These are phyloP conservation scores for Pontederia crassipes DNA, from an alignment of 176 grass and related monocot genomes.

Conservation along the genomic window DNA sequence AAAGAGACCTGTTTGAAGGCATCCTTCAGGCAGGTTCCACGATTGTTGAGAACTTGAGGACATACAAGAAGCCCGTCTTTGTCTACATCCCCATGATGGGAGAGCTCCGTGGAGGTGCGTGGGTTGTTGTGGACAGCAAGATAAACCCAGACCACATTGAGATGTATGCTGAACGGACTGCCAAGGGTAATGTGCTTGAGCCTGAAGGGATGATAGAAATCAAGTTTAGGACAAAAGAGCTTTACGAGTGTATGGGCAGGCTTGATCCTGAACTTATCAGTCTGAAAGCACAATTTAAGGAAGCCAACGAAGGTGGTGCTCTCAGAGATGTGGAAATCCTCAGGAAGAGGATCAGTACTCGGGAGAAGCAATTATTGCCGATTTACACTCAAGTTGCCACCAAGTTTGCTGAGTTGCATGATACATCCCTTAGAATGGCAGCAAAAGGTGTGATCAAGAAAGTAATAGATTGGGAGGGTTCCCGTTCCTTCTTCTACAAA, in stretches of 20 bases:
- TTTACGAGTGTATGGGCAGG: conserved; percentile 80
- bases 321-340: conserved; percentile 34
- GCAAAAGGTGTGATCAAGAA: conserved; percentile 77
- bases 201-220: conserved; percentile 84
- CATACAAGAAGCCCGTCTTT: conserved; percentile 79
- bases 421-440: conserved; percentile 81
- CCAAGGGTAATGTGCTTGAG: conserved; percentile 89
- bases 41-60: conserved; percentile 91
- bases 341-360: conserved; percentile 37
- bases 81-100: conserved; percentile 88
- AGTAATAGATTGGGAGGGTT: conserved; percentile 72
- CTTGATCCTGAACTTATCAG: conserved; percentile 62
- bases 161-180: conserved; percentile 78
- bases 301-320: conserved; percentile 29
- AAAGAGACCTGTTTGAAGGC: conserved; percentile 95
- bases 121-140: conserved; percentile 98
- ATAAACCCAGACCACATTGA: conserved; percentile 92
- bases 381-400: conserved; percentile 94
- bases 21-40: conserved; percentile 95
- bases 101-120: conserved; percentile 83
- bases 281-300: conserved; percentile 57
- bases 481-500: conserved; percentile 80
- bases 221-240: conserved; percentile 81
- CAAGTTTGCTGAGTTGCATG: conserved; percentile 85
- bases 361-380: conserved; percentile 71